Conservation (phyloP, 768 basidiomycete species). For the Lenzites betulinus region DNA sequence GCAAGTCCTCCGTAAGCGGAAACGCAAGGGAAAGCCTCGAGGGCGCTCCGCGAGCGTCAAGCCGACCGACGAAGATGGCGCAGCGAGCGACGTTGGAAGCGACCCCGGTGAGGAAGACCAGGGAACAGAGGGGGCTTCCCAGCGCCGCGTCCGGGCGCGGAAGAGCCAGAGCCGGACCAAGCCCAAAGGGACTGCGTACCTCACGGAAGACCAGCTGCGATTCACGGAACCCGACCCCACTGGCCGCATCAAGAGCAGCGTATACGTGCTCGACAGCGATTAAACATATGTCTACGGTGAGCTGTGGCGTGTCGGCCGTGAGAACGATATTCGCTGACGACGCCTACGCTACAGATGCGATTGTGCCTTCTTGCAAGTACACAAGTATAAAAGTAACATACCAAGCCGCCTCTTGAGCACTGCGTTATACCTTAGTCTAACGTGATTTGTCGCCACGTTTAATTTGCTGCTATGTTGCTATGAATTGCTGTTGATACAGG, state of each 20-base stretch:
- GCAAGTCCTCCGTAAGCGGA: background rate
- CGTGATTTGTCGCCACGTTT: too few relatives aligned
- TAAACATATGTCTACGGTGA: background rate
- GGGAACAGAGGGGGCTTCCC: background rate
- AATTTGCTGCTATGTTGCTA: too few relatives aligned
- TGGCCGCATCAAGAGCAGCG: slow-evolving; percentile 26
- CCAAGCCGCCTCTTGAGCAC: too few relatives aligned
- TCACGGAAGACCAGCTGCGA: slow-evolving; percentile 10
- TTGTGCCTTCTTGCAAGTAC: too few relatives aligned
- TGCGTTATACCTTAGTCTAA: too few relatives aligned
- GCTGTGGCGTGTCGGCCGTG: background rate
- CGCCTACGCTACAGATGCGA: too few relatives aligned
- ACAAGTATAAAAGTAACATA: background rate
- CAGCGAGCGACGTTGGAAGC: background rate
- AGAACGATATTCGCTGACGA: too few relatives aligned
- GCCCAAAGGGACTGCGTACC: slow-evolving; percentile 1
- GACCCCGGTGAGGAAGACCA: background rate
- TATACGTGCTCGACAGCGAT: slow-evolving; percentile 27
- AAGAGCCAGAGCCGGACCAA: slow-evolving; percentile 6
- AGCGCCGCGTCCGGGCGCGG: background rate
- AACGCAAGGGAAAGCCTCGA: slow-evolving; percentile 4
- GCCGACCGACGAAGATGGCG: background rate
- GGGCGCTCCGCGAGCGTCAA: background rate
- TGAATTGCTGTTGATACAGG: too few relatives aligned
- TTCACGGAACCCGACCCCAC: slow-evolving; percentile 18